Percentiles rank a stretch among this genome's conserved stretches.
Conservation (phyloP, 192 early-diverging fungal species). For the Mortierella claussenii region DNA sequence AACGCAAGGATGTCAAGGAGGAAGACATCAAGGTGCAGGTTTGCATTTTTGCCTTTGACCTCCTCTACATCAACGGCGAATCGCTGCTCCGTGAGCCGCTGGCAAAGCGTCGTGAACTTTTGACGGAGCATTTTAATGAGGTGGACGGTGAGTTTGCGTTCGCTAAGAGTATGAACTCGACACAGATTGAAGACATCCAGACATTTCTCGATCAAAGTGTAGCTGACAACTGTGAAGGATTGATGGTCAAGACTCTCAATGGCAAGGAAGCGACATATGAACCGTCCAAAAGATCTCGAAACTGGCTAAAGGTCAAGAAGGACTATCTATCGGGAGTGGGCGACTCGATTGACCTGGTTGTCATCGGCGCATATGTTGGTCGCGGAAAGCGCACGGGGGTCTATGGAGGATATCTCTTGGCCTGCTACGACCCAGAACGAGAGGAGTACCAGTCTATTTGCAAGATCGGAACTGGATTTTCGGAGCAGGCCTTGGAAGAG, state of each 20-base stretch:
- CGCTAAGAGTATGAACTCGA: conserved; percentile 85
- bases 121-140: conserved; percentile 77
- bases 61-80: conserved; percentile 94
- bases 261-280: conserved; percentile 90
- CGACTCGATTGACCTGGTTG: conserved; percentile 96
- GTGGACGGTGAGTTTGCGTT: conserved; percentile 90
- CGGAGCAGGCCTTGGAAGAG: conserved; percentile 84
- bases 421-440: conserved; percentile 94
- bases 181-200: conserved; percentile 94
- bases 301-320: conserved; percentile 99
- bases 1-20: conserved; percentile 93
- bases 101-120: conserved; percentile 75
- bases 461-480: conserved; percentile 99
- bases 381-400: conserved; percentile 95
- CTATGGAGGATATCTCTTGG: conserved; percentile 96
- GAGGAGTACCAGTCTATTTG: conserved; percentile 98
- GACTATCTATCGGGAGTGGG: conserved; percentile 96
- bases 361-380: conserved; percentile 94
- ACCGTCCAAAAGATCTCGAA: conserved; percentile 93
- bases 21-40: conserved; percentile 95
- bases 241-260: conserved; percentile 98
- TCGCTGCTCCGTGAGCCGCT: conserved; percentile 84
- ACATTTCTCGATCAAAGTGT: conserved; percentile 85
- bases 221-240: conserved; percentile 93
- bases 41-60: conserved; percentile 97